Evolutionary conservation across 2,329 filamentous ascomycete genomes (phyloP), one percentile per base, ranked within the genome.

Genomic region (Scopulariopsis brevicaulis): DNA sequence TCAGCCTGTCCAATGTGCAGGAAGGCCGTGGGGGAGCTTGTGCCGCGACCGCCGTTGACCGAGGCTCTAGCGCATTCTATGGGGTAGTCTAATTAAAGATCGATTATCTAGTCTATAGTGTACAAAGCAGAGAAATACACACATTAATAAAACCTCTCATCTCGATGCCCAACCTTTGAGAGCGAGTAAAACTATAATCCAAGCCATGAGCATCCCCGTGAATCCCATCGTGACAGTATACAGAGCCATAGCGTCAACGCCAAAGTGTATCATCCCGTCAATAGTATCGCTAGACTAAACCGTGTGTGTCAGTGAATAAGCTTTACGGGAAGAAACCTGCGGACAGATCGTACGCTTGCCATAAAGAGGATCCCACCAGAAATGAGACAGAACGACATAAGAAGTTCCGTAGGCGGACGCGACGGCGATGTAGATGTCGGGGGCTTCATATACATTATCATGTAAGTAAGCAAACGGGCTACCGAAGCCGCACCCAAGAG

Each of bases 341-440:
- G 46, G 46, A 8, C n/a, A 11, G 15, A 82, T 50, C 85, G 77
- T 75, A 88, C 86, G 69, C 90, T 96, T 60, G 89, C 80, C 89
- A 96, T 96, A 72, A 97, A 96, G 58, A 96, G 85, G 52, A 95
- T 77, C 6, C 94, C 93, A 28, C 94, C 93, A 1, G 89, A 79
- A 62, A 95, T 89, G 60, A 97, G 77, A 48, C 91, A 94, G 68
- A 97, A 97, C 0, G 90, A 78, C 0, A 88, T 80, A 55, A 97
- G 75, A n/a, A 96, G 78, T 75, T 97, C 93, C 0, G 90, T 94
- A 0, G 93, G 93, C 11, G 93, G 93, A 28, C 92, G 84, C 40
- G 89, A 88, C 0, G 93, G 90, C 22, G 92, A 78, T 61, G 89
- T 80, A 0, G 90, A 96, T 32, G 77, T 85, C 1, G 92, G 91